These are phyloP conservation scores for Microbotryomycetes sp. DNA, from an alignment of 1,284 basidiomycete species.

Conservation along the genomic window DNA sequence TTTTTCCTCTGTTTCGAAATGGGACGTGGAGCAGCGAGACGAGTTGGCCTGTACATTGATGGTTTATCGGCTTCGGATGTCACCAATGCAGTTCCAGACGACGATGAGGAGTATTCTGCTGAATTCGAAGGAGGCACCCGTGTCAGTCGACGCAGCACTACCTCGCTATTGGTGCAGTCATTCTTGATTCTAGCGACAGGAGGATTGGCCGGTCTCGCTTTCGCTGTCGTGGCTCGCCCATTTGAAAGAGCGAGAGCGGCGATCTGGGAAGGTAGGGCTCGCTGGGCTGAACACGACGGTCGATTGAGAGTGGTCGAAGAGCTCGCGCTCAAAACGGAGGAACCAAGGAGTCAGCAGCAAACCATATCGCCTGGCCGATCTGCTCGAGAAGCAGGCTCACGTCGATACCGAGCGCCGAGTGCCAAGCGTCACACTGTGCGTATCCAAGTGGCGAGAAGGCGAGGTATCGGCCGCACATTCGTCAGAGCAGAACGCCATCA, in stretches of 20 bases:
- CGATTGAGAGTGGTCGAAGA: constrained; percentile 17
- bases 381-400: background rate
- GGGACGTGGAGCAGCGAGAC: constrained; percentile 39
- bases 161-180: constrained; percentile 33
- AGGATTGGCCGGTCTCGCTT: constrained; percentile 36
- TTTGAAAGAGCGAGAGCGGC: constrained; percentile 42
- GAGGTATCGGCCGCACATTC: background rate
- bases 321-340: constrained; percentile 1
- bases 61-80: constrained; percentile 13
- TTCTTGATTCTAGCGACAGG: constrained; percentile 36
- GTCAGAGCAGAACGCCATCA: background rate
- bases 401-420: background rate
- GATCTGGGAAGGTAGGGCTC: constrained; percentile 40
- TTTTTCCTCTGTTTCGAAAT: constrained; percentile 45
- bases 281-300: constrained; percentile 37
- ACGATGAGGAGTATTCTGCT: constrained; percentile 11
- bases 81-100: background rate
- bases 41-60: constrained; percentile 39
- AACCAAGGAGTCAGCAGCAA: background rate
- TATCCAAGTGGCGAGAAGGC: background rate
- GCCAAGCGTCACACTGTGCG: background rate
- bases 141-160: constrained; percentile 8
- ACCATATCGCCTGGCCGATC: no score
- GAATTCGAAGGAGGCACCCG: background rate
- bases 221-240: constrained; percentile 40